phyloP scores from a whole-genome alignment of 345 rosid genomes.

The Lumnitzera racemosa region DNA sequence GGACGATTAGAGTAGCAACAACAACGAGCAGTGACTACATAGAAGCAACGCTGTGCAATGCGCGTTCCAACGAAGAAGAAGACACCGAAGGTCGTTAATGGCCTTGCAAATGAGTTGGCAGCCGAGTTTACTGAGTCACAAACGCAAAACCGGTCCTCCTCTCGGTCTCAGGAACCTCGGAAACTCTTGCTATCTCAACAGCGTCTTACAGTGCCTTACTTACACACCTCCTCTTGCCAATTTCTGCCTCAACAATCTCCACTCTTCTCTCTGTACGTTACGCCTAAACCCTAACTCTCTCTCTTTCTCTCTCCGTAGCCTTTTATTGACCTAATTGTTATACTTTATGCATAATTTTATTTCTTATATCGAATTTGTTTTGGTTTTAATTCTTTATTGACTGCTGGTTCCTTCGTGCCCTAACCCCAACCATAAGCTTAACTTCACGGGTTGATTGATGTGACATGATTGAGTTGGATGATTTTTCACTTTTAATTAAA shows the following conservation, averaged over 20 bases:
- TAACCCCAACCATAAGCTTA: no score
- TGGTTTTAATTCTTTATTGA: no score
- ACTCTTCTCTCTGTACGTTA: slow-evolving; percentile 68
- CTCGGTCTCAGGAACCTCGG: slow-evolving; percentile 92
- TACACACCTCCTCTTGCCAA: slow-evolving; percentile 98
- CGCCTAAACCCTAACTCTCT: neutral
- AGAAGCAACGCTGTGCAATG: slow-evolving; percentile 15
- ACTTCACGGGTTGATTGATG: slow-evolving; percentile 1
- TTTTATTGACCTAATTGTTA: neutral
- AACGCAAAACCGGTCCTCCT: slow-evolving; percentile 74
- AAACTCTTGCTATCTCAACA: slow-evolving; percentile 93
- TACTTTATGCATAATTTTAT: neutral
- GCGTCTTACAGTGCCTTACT: slow-evolving; percentile 83
- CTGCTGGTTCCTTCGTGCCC: no score
- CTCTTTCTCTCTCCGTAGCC: neutral
- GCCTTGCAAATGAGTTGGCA: slow-evolving; percentile 86
- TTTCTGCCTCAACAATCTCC: slow-evolving; percentile 77
- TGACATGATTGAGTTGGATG: neutral
- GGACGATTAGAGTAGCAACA: neutral
- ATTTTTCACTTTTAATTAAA: neutral
- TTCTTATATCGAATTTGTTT: no score
- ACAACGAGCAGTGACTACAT: neutral
- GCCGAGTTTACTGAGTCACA: slow-evolving; percentile 75
- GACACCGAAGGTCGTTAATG: slow-evolving; percentile 20
- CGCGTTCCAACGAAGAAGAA: slow-evolving; percentile 9